Percentiles rank a stretch among this genome's conserved stretches.
phyloP scores from a whole-genome alignment of 208 protist genomes.

The Paratrypanosoma confusum region DNA sequence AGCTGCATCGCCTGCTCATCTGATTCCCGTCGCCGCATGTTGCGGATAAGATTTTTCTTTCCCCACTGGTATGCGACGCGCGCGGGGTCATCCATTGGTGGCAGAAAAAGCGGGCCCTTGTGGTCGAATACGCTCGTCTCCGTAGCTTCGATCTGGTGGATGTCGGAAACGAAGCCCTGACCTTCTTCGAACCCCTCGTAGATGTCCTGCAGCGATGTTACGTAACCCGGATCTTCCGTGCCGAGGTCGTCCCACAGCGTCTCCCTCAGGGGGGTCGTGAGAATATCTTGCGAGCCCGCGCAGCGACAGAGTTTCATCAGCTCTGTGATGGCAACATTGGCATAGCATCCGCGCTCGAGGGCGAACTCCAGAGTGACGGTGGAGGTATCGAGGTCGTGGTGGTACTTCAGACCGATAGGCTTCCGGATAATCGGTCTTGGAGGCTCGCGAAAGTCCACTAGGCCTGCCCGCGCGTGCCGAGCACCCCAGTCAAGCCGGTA shows the following conservation, averaged over 20 bases:
- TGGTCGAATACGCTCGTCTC: constrained; percentile 47
- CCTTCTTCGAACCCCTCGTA: constrained; percentile 73
- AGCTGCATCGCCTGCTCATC: constrained; percentile 37
- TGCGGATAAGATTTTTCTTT: constrained; percentile 47
- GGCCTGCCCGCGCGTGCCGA: constrained; percentile 38
- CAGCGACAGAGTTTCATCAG: constrained; percentile 61
- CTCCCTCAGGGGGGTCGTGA: constrained; percentile 37
- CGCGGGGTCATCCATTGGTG: constrained; percentile 33
- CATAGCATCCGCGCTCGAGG: constrained; percentile 76
- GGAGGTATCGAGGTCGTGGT: constrained; percentile 24
- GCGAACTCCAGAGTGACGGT: constrained; percentile 57
- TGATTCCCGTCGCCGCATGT: constrained; percentile 36
- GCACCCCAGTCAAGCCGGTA: constrained; percentile 64
- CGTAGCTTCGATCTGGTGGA: constrained; percentile 13
- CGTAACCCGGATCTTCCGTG: constrained; percentile 54
- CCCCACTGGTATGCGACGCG: constrained; percentile 52
- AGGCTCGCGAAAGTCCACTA: constrained; percentile 71
- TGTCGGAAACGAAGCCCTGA: constrained; percentile 48
- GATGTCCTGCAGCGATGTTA: constrained; percentile 70
- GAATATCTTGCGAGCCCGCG: constrained; percentile 52
- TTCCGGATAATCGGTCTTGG: constrained; percentile 69
- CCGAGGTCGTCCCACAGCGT: constrained; percentile 41
- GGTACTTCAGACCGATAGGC: constrained; percentile 49
- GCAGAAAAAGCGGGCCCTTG: constrained; percentile 47
- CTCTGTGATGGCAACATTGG: constrained; percentile 77